These are phyloP conservation scores for Scheffersomyces cryptocercus DNA, from an alignment of 1,139 yeast genomes.

Conservation along the genomic window DNA sequence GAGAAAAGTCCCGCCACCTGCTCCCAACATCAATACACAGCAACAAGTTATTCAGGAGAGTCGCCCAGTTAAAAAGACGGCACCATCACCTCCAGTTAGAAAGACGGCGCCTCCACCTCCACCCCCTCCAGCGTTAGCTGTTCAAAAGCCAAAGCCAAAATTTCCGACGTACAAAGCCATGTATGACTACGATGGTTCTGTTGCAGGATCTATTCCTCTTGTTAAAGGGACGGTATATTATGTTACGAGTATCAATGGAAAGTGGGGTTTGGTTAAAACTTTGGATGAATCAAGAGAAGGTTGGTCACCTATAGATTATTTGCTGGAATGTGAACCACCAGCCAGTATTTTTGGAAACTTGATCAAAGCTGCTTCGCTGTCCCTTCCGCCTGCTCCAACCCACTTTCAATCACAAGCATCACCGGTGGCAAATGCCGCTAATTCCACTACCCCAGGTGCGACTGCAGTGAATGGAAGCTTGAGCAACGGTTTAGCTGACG, in stretches of 20 bases:
- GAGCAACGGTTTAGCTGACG: conserved; percentile 75
- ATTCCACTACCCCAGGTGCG: conserved; percentile 9
- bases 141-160: conserved; percentile 58
- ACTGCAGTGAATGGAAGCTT: conserved; percentile 27
- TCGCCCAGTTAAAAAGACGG: conserved; percentile 34
- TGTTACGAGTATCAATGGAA: conserved; percentile 72
- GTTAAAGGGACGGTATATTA: conserved; percentile 73
- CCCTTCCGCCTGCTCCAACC: conserved; percentile 21
- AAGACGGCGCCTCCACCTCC: conserved; percentile 59
- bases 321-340: conserved; percentile 62
- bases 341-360: conserved; percentile 21
- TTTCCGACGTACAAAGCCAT: conserved; percentile 83
- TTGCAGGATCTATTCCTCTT: conserved; percentile 77
- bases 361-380: conserved; percentile 34
- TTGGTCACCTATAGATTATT: conserved; percentile 95
- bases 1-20: conserved; percentile 11
- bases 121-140: conserved; percentile 60
- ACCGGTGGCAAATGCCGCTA: conserved; percentile 10
- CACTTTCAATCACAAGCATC: conserved; percentile 15
- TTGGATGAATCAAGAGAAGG: conserved; percentile 81
- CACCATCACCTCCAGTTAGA: conserved; percentile 40
- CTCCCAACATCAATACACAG: conserved; percentile 6
- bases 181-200: conserved; percentile 87
- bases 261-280: conserved; percentile 85
- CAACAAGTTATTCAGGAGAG: conserved; percentile 16